Percentiles rank a stretch among this genome's conserved stretches.
Conservation (phyloP, 1,284 basidiomycete species). For the Pisolithus thermaeus region DNA sequence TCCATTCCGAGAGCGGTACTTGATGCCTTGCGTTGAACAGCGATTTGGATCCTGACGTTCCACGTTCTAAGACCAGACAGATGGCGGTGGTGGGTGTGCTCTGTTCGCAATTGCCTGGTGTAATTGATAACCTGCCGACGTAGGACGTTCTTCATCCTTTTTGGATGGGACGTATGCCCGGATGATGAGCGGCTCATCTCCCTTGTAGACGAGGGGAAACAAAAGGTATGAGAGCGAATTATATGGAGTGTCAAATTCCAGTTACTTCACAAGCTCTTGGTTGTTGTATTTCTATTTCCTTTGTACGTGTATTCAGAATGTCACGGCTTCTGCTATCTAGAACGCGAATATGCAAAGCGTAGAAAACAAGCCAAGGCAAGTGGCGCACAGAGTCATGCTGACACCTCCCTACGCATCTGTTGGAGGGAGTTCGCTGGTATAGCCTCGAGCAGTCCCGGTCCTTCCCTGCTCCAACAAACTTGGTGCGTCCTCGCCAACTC, state of each 20-base stretch:
- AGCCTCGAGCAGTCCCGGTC: slow-evolving; percentile 86
- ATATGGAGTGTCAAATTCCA: not conserved
- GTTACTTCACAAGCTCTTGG: too few species aligned
- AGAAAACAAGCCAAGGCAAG: not conserved
- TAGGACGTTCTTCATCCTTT: slow-evolving; percentile 45
- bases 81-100: slow-evolving; percentile 34
- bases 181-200: slow-evolving; percentile 2
- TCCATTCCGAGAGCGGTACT: not conserved
- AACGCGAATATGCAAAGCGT: too few species aligned
- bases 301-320: too few species aligned
- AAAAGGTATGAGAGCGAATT: not conserved
- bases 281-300: not conserved
- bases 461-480: slow-evolving; percentile 83
- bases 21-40: slow-evolving; percentile 20
- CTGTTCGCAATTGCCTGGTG: not conserved
- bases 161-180: slow-evolving; percentile 40
- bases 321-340: too few species aligned
- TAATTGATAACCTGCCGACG: not conserved
- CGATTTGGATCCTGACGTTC: slow-evolving; percentile 45
- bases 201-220: not conserved
- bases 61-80: slow-evolving; percentile 42
- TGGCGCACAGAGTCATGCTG: not conserved
- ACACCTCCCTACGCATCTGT: not conserved
- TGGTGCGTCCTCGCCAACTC: slow-evolving; percentile 77
- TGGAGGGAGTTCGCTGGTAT: slow-evolving; percentile 50